Evolutionary conservation across 2,329 filamentous ascomycete genomes (phyloP).

Genomic region (Aspergillus glaucus): DNA sequence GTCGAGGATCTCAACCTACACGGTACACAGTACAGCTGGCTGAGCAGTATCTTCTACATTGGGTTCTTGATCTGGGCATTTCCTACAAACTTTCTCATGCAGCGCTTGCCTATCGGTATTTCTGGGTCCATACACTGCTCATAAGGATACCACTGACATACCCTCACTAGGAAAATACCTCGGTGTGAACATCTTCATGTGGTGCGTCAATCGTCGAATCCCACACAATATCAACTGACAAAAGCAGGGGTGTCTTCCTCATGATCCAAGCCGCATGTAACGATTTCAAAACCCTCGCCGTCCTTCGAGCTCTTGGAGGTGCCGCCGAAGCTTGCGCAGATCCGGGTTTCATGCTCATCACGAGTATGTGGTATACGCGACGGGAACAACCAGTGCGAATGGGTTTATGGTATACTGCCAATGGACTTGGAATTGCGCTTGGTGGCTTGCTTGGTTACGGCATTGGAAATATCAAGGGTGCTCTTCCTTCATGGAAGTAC

Average conservation of each 20-base stretch:
- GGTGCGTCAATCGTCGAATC: slow-evolving; percentile 20
- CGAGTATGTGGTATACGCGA: slow-evolving; percentile 60
- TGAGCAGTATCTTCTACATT: slow-evolving; percentile 52
- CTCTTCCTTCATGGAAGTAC: slow-evolving; percentile 58
- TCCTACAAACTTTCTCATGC: slow-evolving; percentile 50
- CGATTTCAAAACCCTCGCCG: slow-evolving; percentile 51
- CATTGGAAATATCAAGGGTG: slow-evolving; percentile 54
- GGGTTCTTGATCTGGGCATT: slow-evolving; percentile 51
- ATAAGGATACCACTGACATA: not conserved
- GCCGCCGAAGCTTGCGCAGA: slow-evolving; percentile 53
- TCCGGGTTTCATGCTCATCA: slow-evolving; percentile 59
- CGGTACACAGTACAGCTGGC: slow-evolving; percentile 55
- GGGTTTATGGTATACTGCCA: slow-evolving; percentile 54
- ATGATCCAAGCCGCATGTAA: slow-evolving; percentile 50
- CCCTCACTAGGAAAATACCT: slow-evolving; percentile 43
- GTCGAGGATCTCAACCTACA: slow-evolving; percentile 51
- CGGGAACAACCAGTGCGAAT: slow-evolving; percentile 57
- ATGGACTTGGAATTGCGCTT: slow-evolving; percentile 54
- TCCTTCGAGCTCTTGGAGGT: slow-evolving; percentile 52
- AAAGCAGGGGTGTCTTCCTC: slow-evolving; percentile 40
- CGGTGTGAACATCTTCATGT: slow-evolving; percentile 54
- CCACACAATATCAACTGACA: not conserved
- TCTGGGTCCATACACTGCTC: not conserved
- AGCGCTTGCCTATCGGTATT: slow-evolving; percentile 45
- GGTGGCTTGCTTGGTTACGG: slow-evolving; percentile 54